These are phyloP conservation scores for Boletus rufocinnamomeus DNA, from an alignment of 768 basidiomycete species.

Conservation along the genomic window DNA sequence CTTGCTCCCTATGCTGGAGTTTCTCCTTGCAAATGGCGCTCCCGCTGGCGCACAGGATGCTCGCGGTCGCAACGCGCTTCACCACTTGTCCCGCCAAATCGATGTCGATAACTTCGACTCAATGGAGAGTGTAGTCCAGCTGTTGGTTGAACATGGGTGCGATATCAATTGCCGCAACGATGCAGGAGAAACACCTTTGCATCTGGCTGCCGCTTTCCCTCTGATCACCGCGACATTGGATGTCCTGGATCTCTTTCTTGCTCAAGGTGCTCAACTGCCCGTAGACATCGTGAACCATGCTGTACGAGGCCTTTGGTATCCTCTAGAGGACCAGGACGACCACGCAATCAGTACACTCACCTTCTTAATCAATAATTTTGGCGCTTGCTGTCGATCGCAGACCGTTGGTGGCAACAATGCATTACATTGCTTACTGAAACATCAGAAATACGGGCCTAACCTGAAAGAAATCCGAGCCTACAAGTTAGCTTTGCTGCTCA, in stretches of 20 bases:
- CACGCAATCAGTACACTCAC: neutral
- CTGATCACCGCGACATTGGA: neutral
- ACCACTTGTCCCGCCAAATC: neutral
- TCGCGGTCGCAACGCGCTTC: neutral
- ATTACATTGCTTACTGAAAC: neutral
- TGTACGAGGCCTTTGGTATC: neutral
- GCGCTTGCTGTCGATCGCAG: neutral
- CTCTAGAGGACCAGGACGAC: too few species aligned
- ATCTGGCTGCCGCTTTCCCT: neutral
- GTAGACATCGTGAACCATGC: neutral
- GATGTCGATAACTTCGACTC: fast-evolving
- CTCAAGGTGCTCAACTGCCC: neutral
- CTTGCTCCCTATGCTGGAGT: too few species aligned
- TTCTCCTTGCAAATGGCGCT: neutral
- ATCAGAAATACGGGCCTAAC: too few species aligned
- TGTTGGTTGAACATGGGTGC: neutral
- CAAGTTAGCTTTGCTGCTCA: too few species aligned
- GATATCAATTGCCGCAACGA: neutral
- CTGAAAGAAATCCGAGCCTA: too few species aligned
- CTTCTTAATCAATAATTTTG: neutral
- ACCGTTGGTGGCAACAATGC: neutral
- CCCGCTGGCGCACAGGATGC: neutral
- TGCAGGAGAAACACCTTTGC: neutral
- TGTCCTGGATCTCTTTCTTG: neutral
- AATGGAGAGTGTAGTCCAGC: neutral